Base-by-base conservation (phyloP, 2,329 filamentous ascomycete species). In the Ceratocystis alfenasii region DNA sequence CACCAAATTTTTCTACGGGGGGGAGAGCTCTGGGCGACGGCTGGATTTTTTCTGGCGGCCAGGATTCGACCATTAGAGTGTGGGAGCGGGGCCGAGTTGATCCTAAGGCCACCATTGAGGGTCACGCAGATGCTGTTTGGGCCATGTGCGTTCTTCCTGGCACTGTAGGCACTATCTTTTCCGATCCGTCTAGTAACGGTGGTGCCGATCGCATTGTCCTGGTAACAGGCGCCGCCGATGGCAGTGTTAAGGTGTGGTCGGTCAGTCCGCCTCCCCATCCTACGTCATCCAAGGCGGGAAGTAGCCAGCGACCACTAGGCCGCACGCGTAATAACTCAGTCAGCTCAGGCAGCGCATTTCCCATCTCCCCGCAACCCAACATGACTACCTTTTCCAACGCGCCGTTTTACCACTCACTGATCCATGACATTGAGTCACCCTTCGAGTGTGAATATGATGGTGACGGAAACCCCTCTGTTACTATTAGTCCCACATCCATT, bases 21-120 rank as follows among this genome's bases (percentile, higher is more conserved):
- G 91, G 92, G 5, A 85, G 92, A 69, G 90, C 89, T 6, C 85
- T 88, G 71, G 93, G 93, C 41, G 94, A 97, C 71, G 94, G 94
- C 33, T 99, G 94, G 94, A 92, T 99, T 70, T 99, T 99, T 75
- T 97, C 93, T 4, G 94, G 94, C 68, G 94, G 94, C 3, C 91
- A 96, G 74, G 94, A 99, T 75, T 86, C 89, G 20, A 95, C 90
- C 5, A 86, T 99, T 46, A 85, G 92, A 36, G 91, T 99, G 0
- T 99, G 94, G 94, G 93, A 99, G 75, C 85, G 92, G 63, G 93
- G 93, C 33, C 82, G 93, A 60, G 90, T 99, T 41, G 94, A 97
- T 73, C 91, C 94, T 6, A 97, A 97, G 75, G 91, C 91, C 1
- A 96, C 91, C 0, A 80, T 99, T 3, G 90, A 96, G 70, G 93